Base-by-base conservation (phyloP, 2,329 filamentous ascomycete genomes). In the Escovopsis weberi region DNA sequence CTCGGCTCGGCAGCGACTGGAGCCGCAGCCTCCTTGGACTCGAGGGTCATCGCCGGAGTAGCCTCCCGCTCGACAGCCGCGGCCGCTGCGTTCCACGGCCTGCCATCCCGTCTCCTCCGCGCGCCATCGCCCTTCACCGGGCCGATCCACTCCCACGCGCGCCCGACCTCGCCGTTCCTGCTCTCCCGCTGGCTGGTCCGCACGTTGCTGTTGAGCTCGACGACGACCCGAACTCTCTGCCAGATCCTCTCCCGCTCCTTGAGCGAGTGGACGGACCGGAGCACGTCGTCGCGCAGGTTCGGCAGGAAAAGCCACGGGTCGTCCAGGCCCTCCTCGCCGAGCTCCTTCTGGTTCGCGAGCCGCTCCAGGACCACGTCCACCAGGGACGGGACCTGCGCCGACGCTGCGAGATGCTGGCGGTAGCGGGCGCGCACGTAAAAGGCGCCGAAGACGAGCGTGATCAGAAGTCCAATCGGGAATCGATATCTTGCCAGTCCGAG, bases 161-260 rank as follows among this genome's bases (percentile, higher is more conserved):
- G 67, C 26, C 75, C 75, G 28, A 82, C 71, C 54, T 82, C 78
- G 32, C 78, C 78, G 51, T 70, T 80, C 42, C 69, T 64, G 38
- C 80, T 62, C 72, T 82, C 66, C 67, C 87, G 65, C 72, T 88
- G 62, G 63, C 73, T 68, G 0, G 74, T 85, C 36, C 91, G 75
- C 12, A 98, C 82, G 55, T 98, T 98, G 46, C 85, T 83, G 59
- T 98, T 98, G 60, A 80, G 80, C 62, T 98, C 91, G 1, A 98
- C 88, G 41, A 96, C 82, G 41, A 70, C 75, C 51, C 78, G 75
- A 18, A 98, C 91, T 40, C 78, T 77, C 49, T 78, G 73, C 91
- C 93, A 98, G 40, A 98, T 68, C 43, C 77, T 75, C 56, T 91
- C 82, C 33, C 91, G 74, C 52, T 87, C 76, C 8, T 72, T 70